These are phyloP conservation scores for Triangularia setosa DNA, from an alignment of 2,329 filamentous ascomycete species.

Conservation along the genomic window DNA sequence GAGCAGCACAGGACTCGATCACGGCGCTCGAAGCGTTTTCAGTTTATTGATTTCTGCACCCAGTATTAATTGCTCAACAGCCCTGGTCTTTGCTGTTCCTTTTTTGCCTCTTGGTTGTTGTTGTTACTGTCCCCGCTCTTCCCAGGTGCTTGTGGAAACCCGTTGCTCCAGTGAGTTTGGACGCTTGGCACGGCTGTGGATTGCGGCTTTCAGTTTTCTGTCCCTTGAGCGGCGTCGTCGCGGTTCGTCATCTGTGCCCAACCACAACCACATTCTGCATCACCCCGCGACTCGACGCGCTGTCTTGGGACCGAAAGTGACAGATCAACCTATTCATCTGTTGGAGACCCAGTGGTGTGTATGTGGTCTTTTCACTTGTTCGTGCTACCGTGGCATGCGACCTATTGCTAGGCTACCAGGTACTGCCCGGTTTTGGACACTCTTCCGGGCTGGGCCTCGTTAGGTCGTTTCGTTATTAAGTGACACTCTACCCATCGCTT, in stretches of 20 bases:
- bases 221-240: slow-evolving; percentile 9
- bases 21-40: background rate
- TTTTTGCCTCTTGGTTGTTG: background rate
- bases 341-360: background rate
- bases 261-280: slow-evolving; percentile 4
- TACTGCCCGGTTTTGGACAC: background rate
- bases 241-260: slow-evolving; percentile 15
- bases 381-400: slow-evolving; percentile 13
- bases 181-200: slow-evolving; percentile 17
- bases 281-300: slow-evolving; percentile 9
- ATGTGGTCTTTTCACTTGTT: slow-evolving; percentile 1
- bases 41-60: background rate
- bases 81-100: background rate
- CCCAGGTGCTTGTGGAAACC: background rate
- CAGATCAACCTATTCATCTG: slow-evolving; percentile 16
- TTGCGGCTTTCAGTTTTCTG: slow-evolving; percentile 1
- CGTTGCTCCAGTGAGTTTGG: background rate
- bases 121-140: slow-evolving; percentile 1
- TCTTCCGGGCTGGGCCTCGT: background rate
- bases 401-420: background rate
- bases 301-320: slow-evolving; percentile 15
- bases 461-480: background rate
- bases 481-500: background rate
- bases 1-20: background rate
- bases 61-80: background rate